Base-by-base conservation (phyloP, 2,329 filamentous ascomycete genomes). In the Diaporthe batatas region DNA sequence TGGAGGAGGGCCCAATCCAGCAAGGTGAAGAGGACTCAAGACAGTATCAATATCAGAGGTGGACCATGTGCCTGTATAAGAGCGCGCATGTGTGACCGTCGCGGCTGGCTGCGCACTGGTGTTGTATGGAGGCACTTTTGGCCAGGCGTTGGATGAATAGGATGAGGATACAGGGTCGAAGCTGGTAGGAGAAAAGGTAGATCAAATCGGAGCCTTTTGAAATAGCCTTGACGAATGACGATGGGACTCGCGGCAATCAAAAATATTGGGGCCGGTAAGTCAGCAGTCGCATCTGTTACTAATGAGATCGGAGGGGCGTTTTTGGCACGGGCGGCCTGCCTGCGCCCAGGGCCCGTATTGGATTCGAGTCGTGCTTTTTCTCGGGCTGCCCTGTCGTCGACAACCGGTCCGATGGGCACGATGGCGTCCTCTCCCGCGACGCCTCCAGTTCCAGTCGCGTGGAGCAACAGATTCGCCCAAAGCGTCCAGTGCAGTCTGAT, bases 261-360 rank as follows among this genome's bases (percentile, higher is more conserved):
- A 65, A 65, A 51, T 65, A 65, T 65, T 25, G 62, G 62, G 44
- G 62, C 62, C 62, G 44, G 62, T 65, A 65, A 65, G 62, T 65
- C 44, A 65, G 62, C 62, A 65, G 62, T 65, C 62, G 62, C 62
- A 65, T 51, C 62, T 65, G 62, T 65, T 51, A 65, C 62, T 65
- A 65, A 65, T 65, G 44, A 34, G 62, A 65, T 65, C 44, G 21
- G 62, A 51, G 44, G 62, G 62, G 42, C 29, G 12, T 51, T 39
- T 65, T 25, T 49, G 62, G 62, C 47, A 65, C 62, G n/a, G 44
- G 44, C 44, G 62, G 62, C 34, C 23, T 65, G 62, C 62, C 51
- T 65, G 44, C 44, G 44, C 62, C 59, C 21, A 65, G 62, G 21
- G 23, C 47, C 62, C 44, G 44, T 65, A 65, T 65, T 65, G 42